Percentiles rank a stretch among this genome's conserved stretches.
Conservation (phyloP, 2,329 filamentous ascomycete species). For the Colletotrichum coccodes region DNA sequence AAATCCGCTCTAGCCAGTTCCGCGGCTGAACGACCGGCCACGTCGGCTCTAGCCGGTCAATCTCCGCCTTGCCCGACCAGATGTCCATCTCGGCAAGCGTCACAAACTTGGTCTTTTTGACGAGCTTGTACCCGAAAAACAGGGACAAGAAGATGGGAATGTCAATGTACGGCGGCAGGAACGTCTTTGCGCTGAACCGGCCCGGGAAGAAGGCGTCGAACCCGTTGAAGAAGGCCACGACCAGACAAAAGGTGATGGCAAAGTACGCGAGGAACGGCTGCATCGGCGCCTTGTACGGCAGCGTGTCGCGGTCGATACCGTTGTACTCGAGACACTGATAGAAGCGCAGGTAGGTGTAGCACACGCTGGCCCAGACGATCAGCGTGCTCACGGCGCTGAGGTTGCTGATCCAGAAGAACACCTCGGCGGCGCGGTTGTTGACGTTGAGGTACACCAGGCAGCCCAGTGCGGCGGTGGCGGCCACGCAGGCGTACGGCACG, state of each 20-base stretch:
- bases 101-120: conserved; percentile 66
- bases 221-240: conserved; percentile 78
- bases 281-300: conserved; percentile 72
- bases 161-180: conserved; percentile 77
- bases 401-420: conserved; percentile 60
- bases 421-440: conserved; percentile 53
- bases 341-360: conserved; percentile 76
- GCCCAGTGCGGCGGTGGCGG: conserved; percentile 64
- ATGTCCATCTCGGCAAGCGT: conserved; percentile 49
- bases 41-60: conserved; percentile 48
- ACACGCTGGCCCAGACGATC: conserved; percentile 75
- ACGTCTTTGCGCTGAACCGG: conserved; percentile 55
- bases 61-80: conserved; percentile 52
- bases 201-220: conserved; percentile 77
- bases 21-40: conserved; percentile 47
- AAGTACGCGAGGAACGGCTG: conserved; percentile 78
- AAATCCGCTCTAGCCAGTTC: conserved; percentile 50
- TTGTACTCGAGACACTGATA: conserved; percentile 72
- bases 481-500: conserved; percentile 26
- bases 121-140: conserved; percentile 74
- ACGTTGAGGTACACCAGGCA: conserved; percentile 73
- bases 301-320: conserved; percentile 69
- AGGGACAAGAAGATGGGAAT: conserved; percentile 74
- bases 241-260: conserved; percentile 67
- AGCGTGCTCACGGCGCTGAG: conserved; percentile 76